A percentile compares a stretch with the other conserved stretches of the same genome.
Evolutionary conservation across 139 green algal species (phyloP).

Genomic region (Pleodorina starrii): DNA sequence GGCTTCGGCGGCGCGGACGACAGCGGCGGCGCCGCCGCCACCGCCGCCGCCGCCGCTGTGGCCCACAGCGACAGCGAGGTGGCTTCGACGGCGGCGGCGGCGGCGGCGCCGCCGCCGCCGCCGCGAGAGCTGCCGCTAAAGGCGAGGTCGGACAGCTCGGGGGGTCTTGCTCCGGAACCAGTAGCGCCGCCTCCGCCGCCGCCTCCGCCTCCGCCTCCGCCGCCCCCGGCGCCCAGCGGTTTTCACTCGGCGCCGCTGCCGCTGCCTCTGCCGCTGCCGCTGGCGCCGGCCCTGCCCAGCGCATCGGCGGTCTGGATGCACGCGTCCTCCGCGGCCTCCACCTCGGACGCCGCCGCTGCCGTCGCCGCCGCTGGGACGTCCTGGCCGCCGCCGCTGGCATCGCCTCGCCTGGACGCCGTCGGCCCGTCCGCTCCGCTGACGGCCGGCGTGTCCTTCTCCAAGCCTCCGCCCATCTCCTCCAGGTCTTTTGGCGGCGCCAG

Average conservation of each 20-base stretch:
- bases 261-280: background rate
- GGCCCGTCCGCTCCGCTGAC: background rate
- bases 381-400: background rate
- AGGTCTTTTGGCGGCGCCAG: background rate
- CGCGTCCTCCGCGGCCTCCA: too few relatives aligned
- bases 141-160: too few relatives aligned
- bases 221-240: background rate
- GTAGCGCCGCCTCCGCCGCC: background rate
- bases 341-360: background rate
- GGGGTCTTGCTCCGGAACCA: too few relatives aligned
- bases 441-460: too few relatives aligned
- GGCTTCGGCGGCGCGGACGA: too few relatives aligned
- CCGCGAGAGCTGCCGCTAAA: background rate
- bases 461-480: background rate
- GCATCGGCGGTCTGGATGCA: too few relatives aligned
- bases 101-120: too few relatives aligned
- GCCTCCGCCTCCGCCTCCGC: too few relatives aligned
- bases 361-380: background rate
- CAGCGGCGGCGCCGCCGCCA: background rate
- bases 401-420: background rate
- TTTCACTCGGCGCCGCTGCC: too few relatives aligned
- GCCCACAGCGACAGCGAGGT: background rate
- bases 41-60: background rate
- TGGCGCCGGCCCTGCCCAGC: too few relatives aligned
- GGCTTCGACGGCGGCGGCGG: background rate